Evolutionary conservation across 2,329 filamentous ascomycete species (phyloP).

Genomic region (Didymella segeticola): DNA sequence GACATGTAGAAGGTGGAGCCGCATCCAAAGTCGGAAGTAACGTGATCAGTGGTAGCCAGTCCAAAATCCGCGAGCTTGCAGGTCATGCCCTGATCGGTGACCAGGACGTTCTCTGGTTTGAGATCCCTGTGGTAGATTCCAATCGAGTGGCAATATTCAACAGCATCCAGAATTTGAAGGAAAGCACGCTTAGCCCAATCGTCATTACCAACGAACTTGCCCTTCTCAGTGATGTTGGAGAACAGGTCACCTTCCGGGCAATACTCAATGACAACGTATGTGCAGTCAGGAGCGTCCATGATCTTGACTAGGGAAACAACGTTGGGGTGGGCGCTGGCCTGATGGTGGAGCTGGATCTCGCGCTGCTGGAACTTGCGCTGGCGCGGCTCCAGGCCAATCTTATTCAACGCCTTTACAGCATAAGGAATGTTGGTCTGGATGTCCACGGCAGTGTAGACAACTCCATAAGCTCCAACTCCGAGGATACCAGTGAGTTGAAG

Average conservation of each 20-base stretch:
- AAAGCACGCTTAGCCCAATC: conserved; percentile 85
- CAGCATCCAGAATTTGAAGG: conserved; percentile 94
- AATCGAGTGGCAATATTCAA: conserved; percentile 89
- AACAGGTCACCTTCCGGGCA: conserved; percentile 97
- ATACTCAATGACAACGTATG: conserved; percentile 95
- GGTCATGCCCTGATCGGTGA: conserved; percentile 84
- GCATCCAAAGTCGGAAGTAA: conserved; percentile 94
- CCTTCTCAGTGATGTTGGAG: conserved; percentile 94
- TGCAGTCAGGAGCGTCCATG: conserved; percentile 88
- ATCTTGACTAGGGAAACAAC: conserved; percentile 95
- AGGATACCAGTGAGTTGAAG: conserved; percentile 85
- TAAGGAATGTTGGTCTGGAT: conserved; percentile 81
- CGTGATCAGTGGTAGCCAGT: conserved; percentile 81
- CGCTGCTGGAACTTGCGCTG: conserved; percentile 90
- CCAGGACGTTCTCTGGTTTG: conserved; percentile 97
- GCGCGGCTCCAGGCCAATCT: conserved; percentile 85
- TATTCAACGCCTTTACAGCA: conserved; percentile 97
- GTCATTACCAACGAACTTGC: conserved; percentile 93
- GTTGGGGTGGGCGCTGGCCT: conserved; percentile 87
- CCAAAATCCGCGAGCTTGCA: conserved; percentile 98
- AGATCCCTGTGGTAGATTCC: conserved; percentile 97
- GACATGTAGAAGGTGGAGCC: conserved; percentile 99
- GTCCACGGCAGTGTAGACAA: conserved; percentile 90
- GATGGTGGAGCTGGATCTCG: conserved; percentile 90
- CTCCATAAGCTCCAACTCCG: conserved; percentile 93